Conservation (phyloP, 1,139 yeast genomes). For the Pichia sp. region DNA sequence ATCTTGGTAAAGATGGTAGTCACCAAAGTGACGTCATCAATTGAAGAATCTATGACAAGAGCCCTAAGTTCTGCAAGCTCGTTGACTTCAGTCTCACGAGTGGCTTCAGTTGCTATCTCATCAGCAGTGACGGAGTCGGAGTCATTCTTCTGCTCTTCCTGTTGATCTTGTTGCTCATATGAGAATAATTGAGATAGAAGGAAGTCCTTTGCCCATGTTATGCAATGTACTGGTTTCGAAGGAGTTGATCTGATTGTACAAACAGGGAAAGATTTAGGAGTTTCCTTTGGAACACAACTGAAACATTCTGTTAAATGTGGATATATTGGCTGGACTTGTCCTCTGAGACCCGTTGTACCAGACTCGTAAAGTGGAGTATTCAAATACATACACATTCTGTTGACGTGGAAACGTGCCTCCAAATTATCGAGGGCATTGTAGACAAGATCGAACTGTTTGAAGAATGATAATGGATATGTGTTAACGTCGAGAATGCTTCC, state of each 20-base stretch:
- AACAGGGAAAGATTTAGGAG: constrained; percentile 89
- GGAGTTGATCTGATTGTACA: constrained; percentile 98
- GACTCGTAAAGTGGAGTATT: constrained; percentile 79
- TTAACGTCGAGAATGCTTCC: constrained; percentile 81
- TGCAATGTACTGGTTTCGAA: constrained; percentile 90
- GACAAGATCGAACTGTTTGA: constrained; percentile 65
- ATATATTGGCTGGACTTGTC: constrained; percentile 87
- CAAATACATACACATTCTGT: constrained; percentile 69
- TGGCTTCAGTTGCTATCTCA: constrained; percentile 58
- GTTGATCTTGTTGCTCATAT: too few relatives aligned
- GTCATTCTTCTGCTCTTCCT: constrained; percentile 30
- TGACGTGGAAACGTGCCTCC: constrained; percentile 88
- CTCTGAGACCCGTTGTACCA: constrained; percentile 93
- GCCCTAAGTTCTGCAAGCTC: constrained; percentile 63
- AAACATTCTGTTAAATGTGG: constrained; percentile 87
- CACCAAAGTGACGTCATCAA: constrained; percentile 26
- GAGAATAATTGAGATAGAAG: constrained; percentile 78
- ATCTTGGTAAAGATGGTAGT: constrained; percentile 45
- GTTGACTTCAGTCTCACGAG: constrained; percentile 65
- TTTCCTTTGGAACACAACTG: constrained; percentile 80
- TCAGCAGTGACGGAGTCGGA: constrained; percentile 49
- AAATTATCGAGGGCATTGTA: constrained; percentile 92
- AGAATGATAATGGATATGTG: constrained; percentile 74
- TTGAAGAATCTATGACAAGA: constrained; percentile 29
- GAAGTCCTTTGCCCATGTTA: constrained; percentile 96